Percentiles rank a stretch among this genome's conserved stretches.
phyloP scores from a whole-genome alignment of 805 yeast species.

The Teunomyces funiuensis region DNA sequence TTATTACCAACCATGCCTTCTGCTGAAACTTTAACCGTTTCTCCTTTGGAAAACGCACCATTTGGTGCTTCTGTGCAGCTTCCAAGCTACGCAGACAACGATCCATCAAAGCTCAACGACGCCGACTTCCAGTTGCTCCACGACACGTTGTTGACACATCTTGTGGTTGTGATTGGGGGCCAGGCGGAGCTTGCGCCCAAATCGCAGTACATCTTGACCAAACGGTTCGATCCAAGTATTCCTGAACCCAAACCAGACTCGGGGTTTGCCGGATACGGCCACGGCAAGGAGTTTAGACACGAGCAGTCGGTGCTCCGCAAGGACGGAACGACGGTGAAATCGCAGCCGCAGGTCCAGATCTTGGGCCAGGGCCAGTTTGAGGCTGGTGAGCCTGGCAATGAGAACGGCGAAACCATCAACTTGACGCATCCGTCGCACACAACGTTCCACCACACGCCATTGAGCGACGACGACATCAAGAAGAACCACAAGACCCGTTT shows the following conservation, averaged over 20 bases:
- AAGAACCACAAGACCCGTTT: constrained; percentile 66
- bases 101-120: constrained; percentile 67
- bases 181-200: constrained; percentile 68
- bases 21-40: constrained; percentile 21
- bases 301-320: constrained; percentile 64
- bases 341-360: constrained; percentile 87
- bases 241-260: constrained; percentile 37
- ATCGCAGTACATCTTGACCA: constrained; percentile 74
- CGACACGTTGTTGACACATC: constrained; percentile 63
- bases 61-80: constrained; percentile 69
- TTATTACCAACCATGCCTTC: constrained; percentile 11
- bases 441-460: constrained; percentile 69
- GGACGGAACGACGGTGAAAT: constrained; percentile 78
- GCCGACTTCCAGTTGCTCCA: constrained; percentile 62
- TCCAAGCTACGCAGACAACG: constrained; percentile 64
- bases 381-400: constrained; percentile 53
- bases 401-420: constrained; percentile 56
- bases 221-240: constrained; percentile 72
- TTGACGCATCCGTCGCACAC: constrained; percentile 85
- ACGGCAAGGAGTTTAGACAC: constrained; percentile 66
- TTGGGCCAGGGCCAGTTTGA: constrained; percentile 78
- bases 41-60: constrained; percentile 50
- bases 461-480: constrained; percentile 64
- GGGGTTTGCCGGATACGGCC: constrained; percentile 67
- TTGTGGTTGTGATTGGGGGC: constrained; percentile 73